A percentile compares a stretch with the other conserved stretches of the same genome.
These are phyloP conservation scores for Myriosclerotinia curreyana DNA, from an alignment of 2,329 filamentous ascomycete species.

Conservation along the genomic window DNA sequence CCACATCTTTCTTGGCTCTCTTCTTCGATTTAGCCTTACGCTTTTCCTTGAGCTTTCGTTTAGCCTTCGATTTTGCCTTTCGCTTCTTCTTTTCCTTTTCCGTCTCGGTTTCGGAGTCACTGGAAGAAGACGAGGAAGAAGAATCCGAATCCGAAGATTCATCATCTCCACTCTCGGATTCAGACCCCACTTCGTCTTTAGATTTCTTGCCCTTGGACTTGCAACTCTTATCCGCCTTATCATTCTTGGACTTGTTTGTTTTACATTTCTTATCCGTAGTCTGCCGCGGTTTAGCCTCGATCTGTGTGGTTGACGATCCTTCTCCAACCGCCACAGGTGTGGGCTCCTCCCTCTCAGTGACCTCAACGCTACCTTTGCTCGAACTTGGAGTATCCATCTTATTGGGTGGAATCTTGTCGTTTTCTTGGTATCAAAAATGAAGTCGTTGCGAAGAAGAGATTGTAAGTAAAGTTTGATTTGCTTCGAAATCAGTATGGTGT, in stretches of 20 bases:
- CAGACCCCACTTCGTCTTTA: constrained; percentile 19
- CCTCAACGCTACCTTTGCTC: constrained; percentile 30
- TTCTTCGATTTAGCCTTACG: constrained; percentile 44
- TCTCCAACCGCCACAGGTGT: constrained; percentile 27
- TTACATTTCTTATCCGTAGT: constrained; percentile 28
- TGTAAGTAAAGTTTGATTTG: not conserved
- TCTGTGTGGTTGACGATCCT: constrained; percentile 26
- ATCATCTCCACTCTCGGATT: constrained; percentile 22
- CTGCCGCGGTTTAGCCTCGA: constrained; percentile 33
- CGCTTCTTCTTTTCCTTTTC: constrained; percentile 40
- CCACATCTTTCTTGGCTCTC: constrained; percentile 40
- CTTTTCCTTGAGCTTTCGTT: constrained; percentile 38
- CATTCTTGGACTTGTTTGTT: constrained; percentile 31
- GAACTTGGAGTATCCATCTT: constrained; percentile 36
- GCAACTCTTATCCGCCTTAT: constrained; percentile 28
- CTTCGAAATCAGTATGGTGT: not conserved
- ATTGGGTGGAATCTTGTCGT: not conserved
- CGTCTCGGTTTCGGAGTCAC: constrained; percentile 36
- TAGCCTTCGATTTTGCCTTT: constrained; percentile 41
- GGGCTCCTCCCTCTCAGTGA: constrained; percentile 31
- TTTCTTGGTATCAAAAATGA: not conserved
- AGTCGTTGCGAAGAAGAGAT: not conserved
- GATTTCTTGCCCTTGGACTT: constrained; percentile 21
- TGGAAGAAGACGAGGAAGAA: constrained; percentile 23
- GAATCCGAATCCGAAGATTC: constrained; percentile 12